phyloP scores from a whole-genome alignment of 768 basidiomycete genomes.

The Tubosaeta sp. region DNA sequence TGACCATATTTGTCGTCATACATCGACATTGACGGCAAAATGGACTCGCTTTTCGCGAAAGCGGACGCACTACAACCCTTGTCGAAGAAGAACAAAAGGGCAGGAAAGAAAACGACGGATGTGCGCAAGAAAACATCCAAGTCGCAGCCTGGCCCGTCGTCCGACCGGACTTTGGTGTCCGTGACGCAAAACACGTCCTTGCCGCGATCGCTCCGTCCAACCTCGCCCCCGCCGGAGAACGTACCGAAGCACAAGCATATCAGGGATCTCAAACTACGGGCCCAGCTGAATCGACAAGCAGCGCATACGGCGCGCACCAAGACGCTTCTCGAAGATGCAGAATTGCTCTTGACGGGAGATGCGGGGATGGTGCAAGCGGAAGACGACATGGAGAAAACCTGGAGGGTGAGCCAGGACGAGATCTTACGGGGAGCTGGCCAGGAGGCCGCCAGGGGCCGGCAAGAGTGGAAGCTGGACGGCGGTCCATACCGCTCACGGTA shows the following conservation, averaged over 20 bases:
- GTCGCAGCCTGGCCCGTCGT: slow-evolving; percentile 13
- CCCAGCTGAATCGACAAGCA: slow-evolving; percentile 59
- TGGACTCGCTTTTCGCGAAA: slow-evolving; percentile 76
- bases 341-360: slow-evolving; percentile 65
- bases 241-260: slow-evolving; percentile 47
- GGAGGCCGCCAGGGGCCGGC: slow-evolving; percentile 82
- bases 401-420: slow-evolving; percentile 81
- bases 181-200: slow-evolving; percentile 54
- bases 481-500: slow-evolving; percentile 85
- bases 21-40: slow-evolving; percentile 20
- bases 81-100: slow-evolving; percentile 39
- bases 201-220: slow-evolving; percentile 64
- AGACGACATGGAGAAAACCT: slow-evolving; percentile 80
- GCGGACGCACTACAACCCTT: slow-evolving; percentile 55
- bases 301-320: slow-evolving; percentile 59
- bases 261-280: slow-evolving; percentile 70
- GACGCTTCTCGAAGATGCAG: slow-evolving; percentile 63
- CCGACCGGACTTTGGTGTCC: slow-evolving; percentile 55
- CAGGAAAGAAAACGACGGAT: slow-evolving; percentile 25
- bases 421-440: slow-evolving; percentile 60
- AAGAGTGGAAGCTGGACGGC: slow-evolving; percentile 77
- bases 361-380: slow-evolving; percentile 73
- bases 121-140: slow-evolving; percentile 13
- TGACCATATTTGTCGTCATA: no score
- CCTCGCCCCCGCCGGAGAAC: slow-evolving; percentile 43